Conservation (phyloP, 345 rosid species). For the Hibiscus tridactylites region DNA sequence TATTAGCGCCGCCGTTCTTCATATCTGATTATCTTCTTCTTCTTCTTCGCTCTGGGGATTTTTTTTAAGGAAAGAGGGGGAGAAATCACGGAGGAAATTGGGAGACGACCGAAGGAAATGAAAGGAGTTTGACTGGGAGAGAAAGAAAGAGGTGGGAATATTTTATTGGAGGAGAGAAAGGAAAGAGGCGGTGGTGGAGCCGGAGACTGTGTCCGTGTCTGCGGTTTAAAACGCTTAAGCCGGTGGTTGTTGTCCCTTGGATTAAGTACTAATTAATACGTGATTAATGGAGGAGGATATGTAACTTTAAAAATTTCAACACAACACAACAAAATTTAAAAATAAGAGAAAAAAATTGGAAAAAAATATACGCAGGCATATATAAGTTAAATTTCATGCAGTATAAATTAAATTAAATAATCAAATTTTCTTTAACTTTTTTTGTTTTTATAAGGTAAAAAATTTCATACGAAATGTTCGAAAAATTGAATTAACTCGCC, state of each 20-base stretch:
- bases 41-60: neutral
- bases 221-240: neutral
- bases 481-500: too few relatives aligned
- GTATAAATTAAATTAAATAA: too few relatives aligned
- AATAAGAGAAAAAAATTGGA: too few relatives aligned
- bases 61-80: neutral
- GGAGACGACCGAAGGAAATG: neutral
- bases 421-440: too few relatives aligned
- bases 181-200: neutral
- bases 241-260: neutral
- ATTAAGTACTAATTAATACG: neutral
- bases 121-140: neutral
- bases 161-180: neutral
- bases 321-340: too few relatives aligned
- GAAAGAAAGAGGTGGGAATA: neutral
- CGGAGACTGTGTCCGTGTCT: neutral
- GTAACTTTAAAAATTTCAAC: neutral
- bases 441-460: too few relatives aligned
- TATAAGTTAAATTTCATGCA: too few relatives aligned
- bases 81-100: conserved; percentile 6
- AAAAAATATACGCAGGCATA: too few relatives aligned
- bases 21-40: conserved; percentile 14
- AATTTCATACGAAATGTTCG: too few relatives aligned
- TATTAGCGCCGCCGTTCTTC: conserved; percentile 41
- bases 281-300: too few relatives aligned